A percentile compares a stretch with the other conserved stretches of the same genome.
These are phyloP conservation scores for Theobroma cacao DNA, from an alignment of 345 rosid genomes.

Conservation along the genomic window DNA sequence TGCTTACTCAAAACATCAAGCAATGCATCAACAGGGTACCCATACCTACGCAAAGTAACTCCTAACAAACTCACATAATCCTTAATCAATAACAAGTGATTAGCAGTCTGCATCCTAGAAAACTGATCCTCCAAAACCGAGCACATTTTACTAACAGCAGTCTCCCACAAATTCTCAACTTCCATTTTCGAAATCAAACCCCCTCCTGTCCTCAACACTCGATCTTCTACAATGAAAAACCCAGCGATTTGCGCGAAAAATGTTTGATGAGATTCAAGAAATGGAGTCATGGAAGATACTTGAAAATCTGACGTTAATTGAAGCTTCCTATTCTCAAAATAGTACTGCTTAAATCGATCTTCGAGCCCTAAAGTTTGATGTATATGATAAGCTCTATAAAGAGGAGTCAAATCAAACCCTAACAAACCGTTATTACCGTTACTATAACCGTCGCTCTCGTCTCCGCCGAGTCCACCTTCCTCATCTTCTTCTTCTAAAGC, in stretches of 20 bases:
- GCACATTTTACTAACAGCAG: constrained; percentile 94
- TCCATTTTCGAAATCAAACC: constrained; percentile 78
- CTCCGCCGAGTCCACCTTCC: constrained; percentile 49
- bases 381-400: constrained; percentile 86
- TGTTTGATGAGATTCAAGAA: constrained; percentile 95
- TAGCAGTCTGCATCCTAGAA: constrained; percentile 98
- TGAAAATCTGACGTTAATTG: constrained; percentile 94
- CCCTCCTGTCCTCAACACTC: constrained; percentile 86
- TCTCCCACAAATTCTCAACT: constrained; percentile 93
- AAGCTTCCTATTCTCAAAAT: constrained; percentile 87
- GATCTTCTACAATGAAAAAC: constrained; percentile 89
- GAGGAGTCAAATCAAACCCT: constrained; percentile 81
- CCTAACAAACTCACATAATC: constrained; percentile 97
- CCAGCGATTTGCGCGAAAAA: constrained; percentile 98
- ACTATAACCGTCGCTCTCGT: constrained; percentile 44
- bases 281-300: constrained; percentile 97
- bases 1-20: constrained; percentile 94
- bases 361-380: constrained; percentile 85
- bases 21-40: constrained; percentile 81
- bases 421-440: constrained; percentile 48
- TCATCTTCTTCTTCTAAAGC: constrained; percentile 85
- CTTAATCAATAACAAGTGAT: constrained; percentile 87
- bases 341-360: constrained; percentile 83
- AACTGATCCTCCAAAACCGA: constrained; percentile 95
- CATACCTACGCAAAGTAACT: constrained; percentile 81